phyloP scores from a whole-genome alignment of 2,329 filamentous ascomycete species.

The Colletotrichum falcatum region DNA sequence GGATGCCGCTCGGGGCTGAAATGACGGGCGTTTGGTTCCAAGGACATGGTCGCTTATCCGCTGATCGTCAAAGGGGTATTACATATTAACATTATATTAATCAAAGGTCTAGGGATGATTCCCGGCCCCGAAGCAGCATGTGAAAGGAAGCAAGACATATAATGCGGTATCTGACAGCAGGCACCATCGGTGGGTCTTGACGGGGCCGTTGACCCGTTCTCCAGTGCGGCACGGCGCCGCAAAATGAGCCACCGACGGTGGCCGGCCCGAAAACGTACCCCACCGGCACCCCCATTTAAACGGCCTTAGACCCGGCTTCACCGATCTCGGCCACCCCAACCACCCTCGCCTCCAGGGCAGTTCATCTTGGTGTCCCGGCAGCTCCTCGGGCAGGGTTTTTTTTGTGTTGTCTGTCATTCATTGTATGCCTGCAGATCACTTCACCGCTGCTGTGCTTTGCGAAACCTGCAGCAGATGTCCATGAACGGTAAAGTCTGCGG shows the following conservation, averaged over 20 bases:
- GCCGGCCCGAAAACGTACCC: not conserved
- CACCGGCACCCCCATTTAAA: not conserved
- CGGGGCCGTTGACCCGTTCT: not conserved
- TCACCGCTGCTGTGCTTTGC: not conserved
- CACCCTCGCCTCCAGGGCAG: not conserved
- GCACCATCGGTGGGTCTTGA: too few relatives aligned
- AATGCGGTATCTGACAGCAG: not conserved
- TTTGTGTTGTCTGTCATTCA: not conserved
- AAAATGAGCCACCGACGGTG: not conserved
- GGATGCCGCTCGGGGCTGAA: conserved; percentile 2
- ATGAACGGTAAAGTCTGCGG: not conserved
- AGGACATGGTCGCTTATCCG: not conserved
- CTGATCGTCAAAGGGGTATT: not conserved
- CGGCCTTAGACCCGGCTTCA: too few relatives aligned
- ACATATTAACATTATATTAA: not conserved
- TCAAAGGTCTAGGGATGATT: not conserved
- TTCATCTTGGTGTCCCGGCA: not conserved
- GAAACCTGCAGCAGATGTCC: not conserved
- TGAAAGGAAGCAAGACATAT: not conserved
- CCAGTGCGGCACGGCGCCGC: not conserved
- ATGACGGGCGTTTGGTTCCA: conserved; percentile 1
- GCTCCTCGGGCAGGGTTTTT: not conserved
- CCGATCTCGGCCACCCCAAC: not conserved
- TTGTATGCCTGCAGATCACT: not conserved
- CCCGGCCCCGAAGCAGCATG: not conserved